Evolutionary conservation across 176 grass and related monocot species (phyloP), one percentile per base, ranked within the genome.

Genomic region (Neostapfia colusana): DNA sequence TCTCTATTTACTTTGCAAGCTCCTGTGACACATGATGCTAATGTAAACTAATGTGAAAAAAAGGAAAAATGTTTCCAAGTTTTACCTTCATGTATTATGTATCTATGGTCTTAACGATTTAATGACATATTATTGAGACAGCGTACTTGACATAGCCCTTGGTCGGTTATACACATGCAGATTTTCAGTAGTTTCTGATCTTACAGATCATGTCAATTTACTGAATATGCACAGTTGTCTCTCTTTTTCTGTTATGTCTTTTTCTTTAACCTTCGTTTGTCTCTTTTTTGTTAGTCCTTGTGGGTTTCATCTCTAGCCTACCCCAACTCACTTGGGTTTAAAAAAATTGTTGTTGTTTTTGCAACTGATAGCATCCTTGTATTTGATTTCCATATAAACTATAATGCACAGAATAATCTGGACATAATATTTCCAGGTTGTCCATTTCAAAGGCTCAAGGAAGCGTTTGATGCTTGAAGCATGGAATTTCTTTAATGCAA

Each of bases 381-480:
- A 74, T 74, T 59, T 55, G 35, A 34, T 65, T 76, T 75, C 18
- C 40, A 35, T 31, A 31, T 81, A 28, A 16, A 58, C 0, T 77
- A 49, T 46, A 25, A 69, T 67, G 18, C 64, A 18, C 37, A 64
- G 18, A 57, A 13, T 31, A 39, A 69, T 74, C 43, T 84, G 71
- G 34, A 28, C 66, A 35, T 15, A 16, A 61, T 21, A 11, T 84
- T 67, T 39, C 77, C 63, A 99, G 95, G 86, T 89, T 82, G 80
- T 92, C 25, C 95, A 99, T 88, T 99, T 95, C 74, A 95, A 95
- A 80, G 91, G 95, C 28, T 99, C 95, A 78, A 90, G 95, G 63
- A 99, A 99, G 72, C 85, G 89, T 40, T 88, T 95, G 65, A 99
- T 92, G 95, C 65, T 95, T 46, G 87, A 90, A 80, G 88, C 91